A percentile compares a stretch with the other conserved stretches of the same genome.
Conservation (phyloP, 148 eudicot species). For the Chenopodium berlandieri region DNA sequence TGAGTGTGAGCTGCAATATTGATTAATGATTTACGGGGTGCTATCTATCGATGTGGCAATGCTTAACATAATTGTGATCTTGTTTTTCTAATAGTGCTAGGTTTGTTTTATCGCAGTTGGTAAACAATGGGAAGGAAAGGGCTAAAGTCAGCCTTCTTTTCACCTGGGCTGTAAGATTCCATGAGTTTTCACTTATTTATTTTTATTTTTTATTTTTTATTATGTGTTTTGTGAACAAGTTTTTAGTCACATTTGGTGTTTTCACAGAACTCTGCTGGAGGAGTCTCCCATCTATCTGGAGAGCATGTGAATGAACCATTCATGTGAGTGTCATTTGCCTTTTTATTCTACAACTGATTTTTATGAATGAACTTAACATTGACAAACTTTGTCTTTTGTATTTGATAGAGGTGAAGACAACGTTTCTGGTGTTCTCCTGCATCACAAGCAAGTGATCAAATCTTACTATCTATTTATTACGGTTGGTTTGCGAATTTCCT, state of each 20-base stretch:
- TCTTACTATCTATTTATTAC: constrained; percentile 37
- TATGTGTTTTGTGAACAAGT: not conserved
- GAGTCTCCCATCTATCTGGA: constrained; percentile 84
- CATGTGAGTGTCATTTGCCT: constrained; percentile 42
- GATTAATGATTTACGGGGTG: not conserved
- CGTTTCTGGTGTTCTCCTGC: constrained; percentile 95
- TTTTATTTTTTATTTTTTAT: not conserved
- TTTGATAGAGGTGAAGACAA: constrained; percentile 80
- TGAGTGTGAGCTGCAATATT: not conserved
- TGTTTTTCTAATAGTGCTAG: constrained; percentile 4
- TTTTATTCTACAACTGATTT: constrained; percentile 7
- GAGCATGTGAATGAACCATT: constrained; percentile 98
- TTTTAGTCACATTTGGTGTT: constrained; percentile 13
- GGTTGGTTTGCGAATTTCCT: constrained; percentile 38
- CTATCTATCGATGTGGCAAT: not conserved
- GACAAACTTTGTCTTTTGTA: constrained; percentile 14
- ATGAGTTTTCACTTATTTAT: not conserved
- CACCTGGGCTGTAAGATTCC: constrained; percentile 92
- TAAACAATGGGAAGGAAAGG: constrained; percentile 92
- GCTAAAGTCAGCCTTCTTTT: constrained; percentile 95
- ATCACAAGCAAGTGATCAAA: constrained; percentile 88
- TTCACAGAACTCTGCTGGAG: constrained; percentile 91
- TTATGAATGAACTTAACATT: constrained; percentile 11
- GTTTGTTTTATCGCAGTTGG: constrained; percentile 58
- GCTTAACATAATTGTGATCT: not conserved